A percentile compares a stretch with the other conserved stretches of the same genome.
Evolutionary conservation across 2,329 filamentous ascomycete genomes (phyloP).

Genomic region (Diaporthe batatas): DNA sequence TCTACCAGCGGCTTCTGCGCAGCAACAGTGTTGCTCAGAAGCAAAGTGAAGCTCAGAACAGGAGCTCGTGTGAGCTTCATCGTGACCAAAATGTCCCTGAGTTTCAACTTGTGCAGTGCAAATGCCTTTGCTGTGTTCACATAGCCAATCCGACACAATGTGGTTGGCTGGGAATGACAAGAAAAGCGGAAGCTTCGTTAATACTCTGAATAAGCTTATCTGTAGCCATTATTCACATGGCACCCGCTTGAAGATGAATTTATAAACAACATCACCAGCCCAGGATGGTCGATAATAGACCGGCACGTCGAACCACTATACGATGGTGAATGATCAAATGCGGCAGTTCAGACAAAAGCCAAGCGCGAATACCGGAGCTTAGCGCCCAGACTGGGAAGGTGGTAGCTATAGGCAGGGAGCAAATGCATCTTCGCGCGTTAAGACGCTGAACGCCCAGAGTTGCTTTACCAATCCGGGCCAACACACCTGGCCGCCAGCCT

Average conservation of each 20-base stretch:
- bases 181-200: neutral
- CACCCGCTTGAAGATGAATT: neutral
- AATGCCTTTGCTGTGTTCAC: neutral
- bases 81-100: neutral
- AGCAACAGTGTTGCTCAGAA: neutral
- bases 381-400: slow-evolving; percentile 29
- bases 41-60: neutral
- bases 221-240: neutral
- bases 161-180: neutral
- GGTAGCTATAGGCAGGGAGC: slow-evolving; percentile 14
- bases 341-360: slow-evolving; percentile 26
- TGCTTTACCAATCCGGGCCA: neutral
- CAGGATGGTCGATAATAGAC: neutral
- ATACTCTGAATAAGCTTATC: neutral
- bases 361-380: slow-evolving; percentile 28
- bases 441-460: neutral
- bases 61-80: neutral
- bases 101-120: neutral
- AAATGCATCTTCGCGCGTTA: neutral
- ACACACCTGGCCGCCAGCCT: slow-evolving; percentile 2
- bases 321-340: slow-evolving; percentile 23
- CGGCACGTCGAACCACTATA: slow-evolving; percentile 19
- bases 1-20: slow-evolving; percentile 9
- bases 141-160: neutral
- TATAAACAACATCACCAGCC: neutral